Base-by-base conservation (phyloP, 192 early-diverging fungal genomes). In the Dissophora globulifera region DNA sequence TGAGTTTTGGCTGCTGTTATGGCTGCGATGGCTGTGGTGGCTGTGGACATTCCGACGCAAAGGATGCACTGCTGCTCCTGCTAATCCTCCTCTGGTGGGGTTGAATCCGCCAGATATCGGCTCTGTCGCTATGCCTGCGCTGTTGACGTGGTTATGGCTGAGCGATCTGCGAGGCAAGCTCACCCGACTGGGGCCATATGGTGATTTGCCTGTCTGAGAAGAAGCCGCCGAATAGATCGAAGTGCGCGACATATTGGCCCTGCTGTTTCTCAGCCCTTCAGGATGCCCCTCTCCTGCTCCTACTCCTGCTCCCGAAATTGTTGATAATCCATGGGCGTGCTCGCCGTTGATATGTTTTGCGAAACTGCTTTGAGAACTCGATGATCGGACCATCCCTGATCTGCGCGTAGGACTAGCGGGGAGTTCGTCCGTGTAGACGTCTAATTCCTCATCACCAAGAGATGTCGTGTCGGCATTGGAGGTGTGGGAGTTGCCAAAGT, bases 281-380 rank as follows among this genome's bases (percentile, higher is more conserved):
- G n/a, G n/a, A n/a, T n/a, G n/a, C n/a, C n/a, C n/a, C n/a, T n/a
- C 35, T n/a, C 40, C 10, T 46, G n/a, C 50, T 31, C 17, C 38
- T 0, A 3, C 41, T 30, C 16, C 56, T 17, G 3, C 41, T 58
- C 30, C 17, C 17, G 60, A 22, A n/a, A n/a, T n/a, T n/a, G 26
- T 60, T 3, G 60, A 56, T n/a, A 70, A 23, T 2, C 68, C 58
- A 49, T 62, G 58, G 1, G 58, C 58, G n/a, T 60, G 50, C 10
- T 31, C 23, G 8, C 31, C 58, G 13, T 70, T 43, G 17, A 20
- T 57, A 32, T 55, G 30, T 43, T 25, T 22, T 0, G 25, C 46
- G 4, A 57, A 43, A 23, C 45, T 71, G 26, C 61, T 52, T 20
- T 66, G 56, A 15, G 62, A 64, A 33, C 56, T 64, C 19, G 57